These are phyloP conservation scores for Hemisphaericaspora xylanilytica DNA, from an alignment of 1,139 yeast species.

Conservation along the genomic window DNA sequence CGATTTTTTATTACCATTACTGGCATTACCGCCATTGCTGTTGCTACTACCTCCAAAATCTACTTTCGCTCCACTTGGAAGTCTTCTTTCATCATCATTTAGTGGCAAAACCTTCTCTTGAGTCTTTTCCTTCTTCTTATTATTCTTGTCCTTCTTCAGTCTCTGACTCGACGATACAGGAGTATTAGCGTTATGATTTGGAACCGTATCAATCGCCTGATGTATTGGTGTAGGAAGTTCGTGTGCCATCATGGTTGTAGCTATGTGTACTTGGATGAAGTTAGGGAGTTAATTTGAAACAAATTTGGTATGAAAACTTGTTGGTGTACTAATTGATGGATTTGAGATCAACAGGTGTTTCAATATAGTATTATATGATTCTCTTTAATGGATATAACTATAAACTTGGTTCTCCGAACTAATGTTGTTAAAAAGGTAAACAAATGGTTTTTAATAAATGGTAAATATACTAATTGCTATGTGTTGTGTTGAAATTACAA, in stretches of 20 bases:
- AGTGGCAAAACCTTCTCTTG: constrained; percentile 5
- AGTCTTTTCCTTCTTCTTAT: neutral
- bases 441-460: no score
- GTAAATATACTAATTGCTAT: no score
- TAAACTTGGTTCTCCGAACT: no score
- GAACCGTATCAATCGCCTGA: neutral
- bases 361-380: no score
- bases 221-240: constrained; percentile 16
- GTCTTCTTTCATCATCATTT: constrained; percentile 22
- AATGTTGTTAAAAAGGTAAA: no score
- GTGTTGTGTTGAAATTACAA: no score
- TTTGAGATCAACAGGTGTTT: no score
- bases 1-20: neutral
- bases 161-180: constrained; percentile 1
- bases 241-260: constrained; percentile 39
- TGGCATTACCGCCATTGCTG: constrained; percentile 7
- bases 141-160: constrained; percentile 13
- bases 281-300: no score
- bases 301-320: neutral
- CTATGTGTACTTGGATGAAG: neutral
- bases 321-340: no score
- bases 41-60: constrained; percentile 31
- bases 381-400: no score
- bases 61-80: constrained; percentile 45
- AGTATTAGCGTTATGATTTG: constrained; percentile 3